Evolutionary conservation across 169 alveolate species (phyloP).

Genomic region (Eimeria sp.): DNA sequence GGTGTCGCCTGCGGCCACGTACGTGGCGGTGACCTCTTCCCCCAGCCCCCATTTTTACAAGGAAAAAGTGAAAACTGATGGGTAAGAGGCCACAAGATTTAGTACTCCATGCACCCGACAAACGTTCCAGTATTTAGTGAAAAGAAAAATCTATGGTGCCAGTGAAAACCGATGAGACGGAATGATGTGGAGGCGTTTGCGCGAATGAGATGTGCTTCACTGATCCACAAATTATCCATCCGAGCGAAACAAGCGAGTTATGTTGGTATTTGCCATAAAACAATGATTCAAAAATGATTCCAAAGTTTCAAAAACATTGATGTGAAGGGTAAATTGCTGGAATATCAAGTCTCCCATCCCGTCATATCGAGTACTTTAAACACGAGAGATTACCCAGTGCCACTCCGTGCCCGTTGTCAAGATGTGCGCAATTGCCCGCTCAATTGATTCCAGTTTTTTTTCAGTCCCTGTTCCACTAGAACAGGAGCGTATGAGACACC

Average conservation of each 20-base stretch:
- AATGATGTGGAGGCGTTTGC: not conserved
- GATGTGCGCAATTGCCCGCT: not conserved
- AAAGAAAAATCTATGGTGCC: not conserved
- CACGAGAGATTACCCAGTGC: conserved; percentile 4
- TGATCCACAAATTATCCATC: conserved; percentile 7
- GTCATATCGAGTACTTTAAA: not conserved
- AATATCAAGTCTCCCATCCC: not conserved
- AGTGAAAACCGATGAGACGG: not conserved
- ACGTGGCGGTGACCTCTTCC: conserved; percentile 63
- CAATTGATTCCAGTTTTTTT: not conserved
- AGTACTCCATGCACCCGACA: not conserved
- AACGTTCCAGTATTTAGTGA: not conserved
- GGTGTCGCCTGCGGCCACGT: conserved; percentile 77
- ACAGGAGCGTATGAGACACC: not conserved
- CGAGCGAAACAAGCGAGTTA: not conserved
- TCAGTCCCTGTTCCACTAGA: not conserved
- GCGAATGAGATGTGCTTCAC: not conserved
- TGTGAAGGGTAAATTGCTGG: not conserved
- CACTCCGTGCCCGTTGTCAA: not conserved
- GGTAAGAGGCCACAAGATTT: not conserved
- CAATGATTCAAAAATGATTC: not conserved
- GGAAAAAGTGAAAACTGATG: not conserved
- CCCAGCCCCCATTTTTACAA: not conserved
- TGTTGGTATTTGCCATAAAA: no score
- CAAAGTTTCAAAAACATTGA: not conserved